These are phyloP conservation scores for Cicer cuneatum DNA, from an alignment of 306 rosid genomes.

Conservation along the genomic window DNA sequence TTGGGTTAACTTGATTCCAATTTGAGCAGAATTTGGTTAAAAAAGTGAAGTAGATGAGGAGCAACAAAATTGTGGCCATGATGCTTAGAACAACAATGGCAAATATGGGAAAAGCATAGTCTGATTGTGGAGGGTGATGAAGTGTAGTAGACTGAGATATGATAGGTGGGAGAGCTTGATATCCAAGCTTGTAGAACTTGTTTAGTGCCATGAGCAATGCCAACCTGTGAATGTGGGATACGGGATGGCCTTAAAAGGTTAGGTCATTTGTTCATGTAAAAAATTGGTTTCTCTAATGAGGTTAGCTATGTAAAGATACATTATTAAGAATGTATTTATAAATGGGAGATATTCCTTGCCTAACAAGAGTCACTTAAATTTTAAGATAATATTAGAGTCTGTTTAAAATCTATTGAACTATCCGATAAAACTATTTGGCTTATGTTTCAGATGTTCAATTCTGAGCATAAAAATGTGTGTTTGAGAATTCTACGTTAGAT, in stretches of 20 bases:
- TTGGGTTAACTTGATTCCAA: slow-evolving; percentile 48
- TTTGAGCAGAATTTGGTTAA: slow-evolving; percentile 65
- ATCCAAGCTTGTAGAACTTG: slow-evolving; percentile 48
- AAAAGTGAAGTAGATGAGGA: slow-evolving; percentile 61
- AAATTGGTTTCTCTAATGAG: slow-evolving; percentile 40
- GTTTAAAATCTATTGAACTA: too few relatives aligned
- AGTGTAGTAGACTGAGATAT: slow-evolving; percentile 38
- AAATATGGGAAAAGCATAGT: slow-evolving; percentile 61
- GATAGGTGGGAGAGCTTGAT: slow-evolving; percentile 52
- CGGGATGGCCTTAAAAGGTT: slow-evolving; percentile 30
- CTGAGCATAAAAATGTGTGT: too few relatives aligned
- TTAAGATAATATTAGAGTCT: too few relatives aligned
- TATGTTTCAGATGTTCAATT: too few relatives aligned
- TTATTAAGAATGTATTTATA: too few relatives aligned
- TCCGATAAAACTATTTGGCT: too few relatives aligned
- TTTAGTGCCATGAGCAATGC: slow-evolving; percentile 51
- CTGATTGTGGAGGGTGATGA: slow-evolving; percentile 45
- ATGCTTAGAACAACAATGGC: slow-evolving; percentile 60
- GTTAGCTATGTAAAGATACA: slow-evolving; percentile 13
- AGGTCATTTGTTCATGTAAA: background rate
- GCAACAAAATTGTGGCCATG: slow-evolving; percentile 59
- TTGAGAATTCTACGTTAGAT: too few relatives aligned
- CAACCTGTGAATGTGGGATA: slow-evolving; percentile 37
- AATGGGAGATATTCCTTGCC: too few relatives aligned
- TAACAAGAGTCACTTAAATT: too few relatives aligned